A percentile compares a stretch with the other conserved stretches of the same genome.
phyloP scores from a whole-genome alignment of 2,329 filamentous ascomycete genomes.

The Zasmidium cellare region DNA sequence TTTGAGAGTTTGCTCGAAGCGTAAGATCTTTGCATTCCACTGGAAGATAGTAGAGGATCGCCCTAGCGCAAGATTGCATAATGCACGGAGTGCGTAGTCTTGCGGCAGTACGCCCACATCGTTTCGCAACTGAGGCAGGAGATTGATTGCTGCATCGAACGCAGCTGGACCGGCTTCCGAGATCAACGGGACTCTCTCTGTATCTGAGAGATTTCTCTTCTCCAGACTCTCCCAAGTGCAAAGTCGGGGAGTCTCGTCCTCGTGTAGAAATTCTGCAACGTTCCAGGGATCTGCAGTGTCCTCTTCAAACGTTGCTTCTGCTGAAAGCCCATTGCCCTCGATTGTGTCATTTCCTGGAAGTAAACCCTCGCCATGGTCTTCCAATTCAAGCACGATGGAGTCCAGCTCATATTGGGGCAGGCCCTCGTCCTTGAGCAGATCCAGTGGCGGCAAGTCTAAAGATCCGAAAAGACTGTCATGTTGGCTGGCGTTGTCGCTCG shows the following conservation, averaged over 20 bases:
- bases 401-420: conserved; percentile 12
- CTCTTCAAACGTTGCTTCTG: not conserved
- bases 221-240: conserved; percentile 70
- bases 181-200: conserved; percentile 55
- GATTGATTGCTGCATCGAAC: conserved; percentile 66
- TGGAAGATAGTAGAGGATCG: conserved; percentile 70
- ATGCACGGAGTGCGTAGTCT: conserved; percentile 47
- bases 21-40: conserved; percentile 55
- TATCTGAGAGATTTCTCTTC: conserved; percentile 31
- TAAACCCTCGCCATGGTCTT: not conserved
- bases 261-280: conserved; percentile 35
- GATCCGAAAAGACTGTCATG: conserved; percentile 19
- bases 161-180: conserved; percentile 66
- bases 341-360: not conserved
- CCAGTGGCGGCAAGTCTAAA: conserved; percentile 1
- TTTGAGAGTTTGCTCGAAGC: conserved; percentile 52
- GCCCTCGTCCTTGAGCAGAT: not conserved
- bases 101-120: conserved; percentile 38
- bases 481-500: conserved; percentile 2
- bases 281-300: conserved; percentile 33
- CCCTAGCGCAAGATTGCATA: conserved; percentile 68
- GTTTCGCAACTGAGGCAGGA: conserved; percentile 33
- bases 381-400: conserved; percentile 14
- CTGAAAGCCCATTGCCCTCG: not conserved
- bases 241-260: conserved; percentile 41